These are phyloP conservation scores for Leccinum subtestaceum DNA, from an alignment of 768 basidiomycete species.

Conservation along the genomic window DNA sequence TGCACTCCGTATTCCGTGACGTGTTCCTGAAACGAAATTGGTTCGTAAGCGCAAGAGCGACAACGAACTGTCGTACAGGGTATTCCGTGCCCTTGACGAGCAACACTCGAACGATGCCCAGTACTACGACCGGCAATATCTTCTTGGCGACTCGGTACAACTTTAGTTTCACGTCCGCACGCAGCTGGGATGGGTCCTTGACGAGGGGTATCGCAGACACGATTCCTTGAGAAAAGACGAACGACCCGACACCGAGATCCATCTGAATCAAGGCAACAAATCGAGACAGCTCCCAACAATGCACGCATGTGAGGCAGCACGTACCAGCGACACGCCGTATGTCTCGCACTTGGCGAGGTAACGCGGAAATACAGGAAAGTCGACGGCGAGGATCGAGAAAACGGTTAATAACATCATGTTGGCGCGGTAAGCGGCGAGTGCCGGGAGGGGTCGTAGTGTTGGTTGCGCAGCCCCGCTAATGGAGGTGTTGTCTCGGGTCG, in stretches of 20 bases:
- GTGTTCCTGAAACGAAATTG: slow-evolving; percentile 65
- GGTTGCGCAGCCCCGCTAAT: background rate
- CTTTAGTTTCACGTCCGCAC: slow-evolving; percentile 48
- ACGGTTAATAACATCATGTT: slow-evolving; percentile 95
- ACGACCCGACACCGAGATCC: slow-evolving; percentile 97
- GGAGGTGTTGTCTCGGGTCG: background rate
- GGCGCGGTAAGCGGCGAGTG: slow-evolving; percentile 83
- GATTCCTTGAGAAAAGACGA: slow-evolving; percentile 94
- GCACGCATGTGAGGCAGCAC: slow-evolving; percentile 20
- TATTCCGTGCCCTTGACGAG: slow-evolving; percentile 93
- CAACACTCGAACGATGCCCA: slow-evolving; percentile 76
- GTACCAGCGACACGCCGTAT: slow-evolving; percentile 89
- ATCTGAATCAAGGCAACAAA: slow-evolving; percentile 53
- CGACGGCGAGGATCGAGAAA: slow-evolving; percentile 90
- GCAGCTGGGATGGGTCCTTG: slow-evolving; percentile 56
- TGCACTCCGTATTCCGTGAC: slow-evolving; percentile 94
- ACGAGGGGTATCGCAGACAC: slow-evolving; percentile 84
- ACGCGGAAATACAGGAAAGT: slow-evolving; percentile 91
- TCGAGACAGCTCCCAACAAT: background rate
- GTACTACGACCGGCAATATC: slow-evolving; percentile 58
- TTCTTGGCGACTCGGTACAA: slow-evolving; percentile 51
- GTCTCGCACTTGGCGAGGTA: slow-evolving; percentile 89
- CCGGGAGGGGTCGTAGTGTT: slow-evolving; percentile 52
- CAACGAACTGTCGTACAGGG: slow-evolving; percentile 57
- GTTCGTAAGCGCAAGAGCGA: background rate